Evolutionary conservation across 805 yeast species (phyloP).

Genomic region (Wickerhamomyces canadensis): DNA sequence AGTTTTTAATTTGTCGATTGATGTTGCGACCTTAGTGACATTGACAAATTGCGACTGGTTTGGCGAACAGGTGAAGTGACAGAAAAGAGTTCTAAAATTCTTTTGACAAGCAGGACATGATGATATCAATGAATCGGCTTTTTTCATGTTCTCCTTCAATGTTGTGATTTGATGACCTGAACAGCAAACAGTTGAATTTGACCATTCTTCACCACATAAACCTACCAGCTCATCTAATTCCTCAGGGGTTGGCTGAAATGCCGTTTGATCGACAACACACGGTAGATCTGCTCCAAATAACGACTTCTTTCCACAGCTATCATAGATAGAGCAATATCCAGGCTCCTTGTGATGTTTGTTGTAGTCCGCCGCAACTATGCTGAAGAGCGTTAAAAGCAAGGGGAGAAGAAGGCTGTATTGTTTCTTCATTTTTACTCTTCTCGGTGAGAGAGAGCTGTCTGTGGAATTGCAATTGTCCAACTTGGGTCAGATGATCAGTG

Average conservation of each 20-base stretch:
- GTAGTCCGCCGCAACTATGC: neutral
- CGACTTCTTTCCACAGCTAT: slow-evolving; percentile 70
- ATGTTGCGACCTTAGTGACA: slow-evolving; percentile 48
- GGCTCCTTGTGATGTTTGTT: slow-evolving; percentile 1
- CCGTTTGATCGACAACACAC: slow-evolving; percentile 58
- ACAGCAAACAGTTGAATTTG: slow-evolving; percentile 57
- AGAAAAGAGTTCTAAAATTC: slow-evolving; percentile 80
- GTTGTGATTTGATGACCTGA: slow-evolving; percentile 52
- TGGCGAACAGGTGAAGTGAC: slow-evolving; percentile 87
- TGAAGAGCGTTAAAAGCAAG: too few species aligned
- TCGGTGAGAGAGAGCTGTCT: too few species aligned
- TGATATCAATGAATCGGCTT: slow-evolving; percentile 75
- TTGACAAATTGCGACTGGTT: slow-evolving; percentile 71
- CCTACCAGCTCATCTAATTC: slow-evolving; percentile 43
- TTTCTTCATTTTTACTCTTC: too few species aligned
- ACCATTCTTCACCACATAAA: slow-evolving; percentile 74
- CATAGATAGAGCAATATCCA: slow-evolving; percentile 31
- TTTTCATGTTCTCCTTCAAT: slow-evolving; percentile 56
- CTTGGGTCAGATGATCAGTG: too few species aligned
- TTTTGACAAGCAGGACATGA: slow-evolving; percentile 91
- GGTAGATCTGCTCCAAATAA: slow-evolving; percentile 79
- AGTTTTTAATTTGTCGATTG: slow-evolving; percentile 39
- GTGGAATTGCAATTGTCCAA: too few species aligned
- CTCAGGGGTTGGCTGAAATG: slow-evolving; percentile 33
- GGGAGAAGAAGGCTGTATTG: too few species aligned